These are phyloP conservation scores for Xylaria bambusicola DNA, from an alignment of 495 filamentous ascomycete genomes.

Conservation along the genomic window DNA sequence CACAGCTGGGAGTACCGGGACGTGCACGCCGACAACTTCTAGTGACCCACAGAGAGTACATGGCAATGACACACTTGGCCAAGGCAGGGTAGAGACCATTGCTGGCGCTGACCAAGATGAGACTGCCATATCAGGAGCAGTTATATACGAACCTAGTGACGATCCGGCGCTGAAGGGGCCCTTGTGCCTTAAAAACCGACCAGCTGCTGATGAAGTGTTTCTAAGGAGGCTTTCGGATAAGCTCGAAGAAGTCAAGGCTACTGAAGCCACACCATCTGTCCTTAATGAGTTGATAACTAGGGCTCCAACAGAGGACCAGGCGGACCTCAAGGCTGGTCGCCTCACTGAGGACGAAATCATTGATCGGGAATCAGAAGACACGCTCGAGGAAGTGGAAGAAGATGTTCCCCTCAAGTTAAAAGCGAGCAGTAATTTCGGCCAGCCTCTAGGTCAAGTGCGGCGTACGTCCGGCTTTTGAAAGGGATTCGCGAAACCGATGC, in stretches of 20 bases:
- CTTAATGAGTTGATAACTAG: constrained; percentile 26
- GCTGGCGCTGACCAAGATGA: neutral
- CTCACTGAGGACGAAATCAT: constrained; percentile 16
- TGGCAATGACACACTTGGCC: constrained; percentile 1
- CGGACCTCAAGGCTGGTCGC: neutral
- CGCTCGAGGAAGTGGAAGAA: constrained; percentile 41
- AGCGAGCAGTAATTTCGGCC: constrained; percentile 62
- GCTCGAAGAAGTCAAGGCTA: constrained; percentile 42
- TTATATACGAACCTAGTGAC: constrained; percentile 22
- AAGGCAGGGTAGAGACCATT: constrained; percentile 1
- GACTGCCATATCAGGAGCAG: neutral
- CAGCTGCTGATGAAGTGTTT: constrained; percentile 49
- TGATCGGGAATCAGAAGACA: constrained; percentile 20
- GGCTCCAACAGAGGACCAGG: neutral
- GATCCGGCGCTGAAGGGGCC: constrained; percentile 46
- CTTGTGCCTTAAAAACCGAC: constrained; percentile 47
- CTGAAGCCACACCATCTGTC: constrained; percentile 41
- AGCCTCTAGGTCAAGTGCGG: constrained; percentile 28
- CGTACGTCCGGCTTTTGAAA: constrained; percentile 14
- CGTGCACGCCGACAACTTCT: constrained; percentile 36
- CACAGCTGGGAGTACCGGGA: constrained; percentile 38
- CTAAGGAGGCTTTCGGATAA: constrained; percentile 44
- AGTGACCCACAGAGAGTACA: neutral
- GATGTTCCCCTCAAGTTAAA: constrained; percentile 62
- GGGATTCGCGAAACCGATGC: too few species aligned